Evolutionary conservation across 768 basidiomycete genomes (phyloP), one percentile per base, ranked within the genome.

Genomic region (Myochromella boudieri): DNA sequence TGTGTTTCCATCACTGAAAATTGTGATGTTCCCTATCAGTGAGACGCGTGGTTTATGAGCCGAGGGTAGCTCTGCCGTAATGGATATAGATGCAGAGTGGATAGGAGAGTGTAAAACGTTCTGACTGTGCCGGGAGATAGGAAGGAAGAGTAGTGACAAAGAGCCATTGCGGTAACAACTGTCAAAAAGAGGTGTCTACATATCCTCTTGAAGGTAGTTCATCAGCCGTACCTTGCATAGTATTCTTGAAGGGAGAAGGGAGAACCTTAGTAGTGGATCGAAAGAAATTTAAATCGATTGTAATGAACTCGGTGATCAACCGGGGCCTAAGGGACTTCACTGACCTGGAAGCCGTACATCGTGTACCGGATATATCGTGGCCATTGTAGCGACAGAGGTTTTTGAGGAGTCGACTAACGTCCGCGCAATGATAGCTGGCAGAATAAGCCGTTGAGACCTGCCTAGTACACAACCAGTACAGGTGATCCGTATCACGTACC

Each of bases 231-330:
- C 63, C 61, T 64, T 34, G 77, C 77, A 52, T 78, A 80, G 54
- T 79, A 81, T 59, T 80, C 78, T 57, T 77, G 77, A 38, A 81
- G 62, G 4, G 72, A 61, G 57, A 78, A 78, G 0, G 78, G 74
- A 51, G 72, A 65, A 8, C 67, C 77, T 76, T 43, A n/a, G 11
- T 31, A 28, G 18, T 15, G 25, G 6, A 27, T 39, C 8, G 8
- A 27, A 20, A 20, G 28, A 26, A 20, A 38, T 21, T 11, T 26
- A 32, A 22, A 32, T 33, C 22, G 18, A 3, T 12, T 20, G 39
- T n/a, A 39, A 42, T 15, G 14, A 18, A 28, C 29, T 25, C 22
- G 15, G n/a, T n/a, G n/a, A n/a, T n/a, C n/a, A n/a, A n/a, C n/a
- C n/a, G n/a, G n/a, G n/a, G n/a, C n/a, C n/a, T n/a, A n/a, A n/a